Percentiles rank a stretch among this genome's conserved stretches.
Evolutionary conservation across 2,329 filamentous ascomycete species (phyloP).

Genomic region (Dothistroma pini): DNA sequence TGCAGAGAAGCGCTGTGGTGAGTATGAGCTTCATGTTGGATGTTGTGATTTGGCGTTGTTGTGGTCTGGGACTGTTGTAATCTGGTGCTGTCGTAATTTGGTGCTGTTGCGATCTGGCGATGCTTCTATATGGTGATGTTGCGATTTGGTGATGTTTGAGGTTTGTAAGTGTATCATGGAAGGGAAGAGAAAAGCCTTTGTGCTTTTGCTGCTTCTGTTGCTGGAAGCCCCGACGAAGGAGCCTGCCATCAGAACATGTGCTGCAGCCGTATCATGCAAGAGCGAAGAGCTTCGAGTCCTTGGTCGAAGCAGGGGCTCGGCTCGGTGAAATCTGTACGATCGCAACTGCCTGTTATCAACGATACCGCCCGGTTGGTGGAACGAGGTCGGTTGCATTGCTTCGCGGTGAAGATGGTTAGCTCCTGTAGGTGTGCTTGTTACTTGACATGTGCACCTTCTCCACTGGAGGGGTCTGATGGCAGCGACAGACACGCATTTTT

Average conservation of each 20-base stretch:
- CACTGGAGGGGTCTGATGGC: not conserved
- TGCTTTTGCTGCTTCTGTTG: not conserved
- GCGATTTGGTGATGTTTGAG: not conserved
- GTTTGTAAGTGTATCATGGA: too few relatives aligned
- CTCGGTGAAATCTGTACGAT: not conserved
- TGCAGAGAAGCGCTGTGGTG: not conserved
- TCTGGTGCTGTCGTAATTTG: too few relatives aligned
- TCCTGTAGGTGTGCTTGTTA: not conserved
- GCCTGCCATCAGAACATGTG: not conserved
- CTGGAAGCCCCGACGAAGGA: not conserved
- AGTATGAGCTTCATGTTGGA: not conserved
- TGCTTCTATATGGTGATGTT: not conserved
- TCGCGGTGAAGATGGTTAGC: not conserved
- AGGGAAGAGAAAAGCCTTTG: not conserved
- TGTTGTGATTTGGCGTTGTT: not conserved
- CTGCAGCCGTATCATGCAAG: not conserved
- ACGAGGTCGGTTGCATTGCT: not conserved
- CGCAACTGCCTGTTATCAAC: not conserved
- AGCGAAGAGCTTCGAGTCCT: not conserved
- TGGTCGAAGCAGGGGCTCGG: not conserved
- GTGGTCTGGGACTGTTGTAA: not conserved
- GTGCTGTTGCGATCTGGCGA: too few relatives aligned
- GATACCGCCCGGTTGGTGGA: not conserved
- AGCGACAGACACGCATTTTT: not conserved
- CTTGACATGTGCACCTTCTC: not conserved